Conservation (phyloP, 2,329 filamentous ascomycete genomes). For the Apiospora marii region DNA sequence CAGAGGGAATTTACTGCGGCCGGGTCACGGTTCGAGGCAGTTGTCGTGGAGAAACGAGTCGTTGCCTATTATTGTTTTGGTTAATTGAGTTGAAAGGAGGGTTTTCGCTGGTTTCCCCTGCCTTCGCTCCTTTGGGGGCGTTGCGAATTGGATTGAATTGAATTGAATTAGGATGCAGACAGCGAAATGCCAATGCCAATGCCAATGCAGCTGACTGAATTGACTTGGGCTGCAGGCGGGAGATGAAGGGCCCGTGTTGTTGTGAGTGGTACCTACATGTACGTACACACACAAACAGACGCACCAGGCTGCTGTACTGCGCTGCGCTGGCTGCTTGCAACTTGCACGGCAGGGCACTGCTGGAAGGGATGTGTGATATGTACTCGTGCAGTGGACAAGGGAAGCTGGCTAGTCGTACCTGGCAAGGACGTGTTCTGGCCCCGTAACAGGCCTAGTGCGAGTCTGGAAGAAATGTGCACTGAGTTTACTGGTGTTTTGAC, state of each 20-base stretch:
- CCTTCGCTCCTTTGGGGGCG: not conserved
- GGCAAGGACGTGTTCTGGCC: conserved; percentile 9
- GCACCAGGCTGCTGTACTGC: not conserved
- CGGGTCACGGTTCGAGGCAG: not conserved
- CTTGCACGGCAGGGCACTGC: not conserved
- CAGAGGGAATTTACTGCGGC: not conserved
- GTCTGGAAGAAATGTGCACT: conserved; percentile 15
- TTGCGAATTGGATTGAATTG: not conserved
- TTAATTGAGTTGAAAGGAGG: not conserved
- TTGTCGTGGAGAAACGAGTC: not conserved
- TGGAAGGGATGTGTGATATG: not conserved
- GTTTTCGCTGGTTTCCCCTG: not conserved
- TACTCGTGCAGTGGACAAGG: conserved; percentile 5
- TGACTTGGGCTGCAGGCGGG: not conserved
- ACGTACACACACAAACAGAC: not conserved
- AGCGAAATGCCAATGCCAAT: not conserved
- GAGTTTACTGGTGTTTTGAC: conserved; percentile 14
- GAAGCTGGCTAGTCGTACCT: conserved; percentile 19
- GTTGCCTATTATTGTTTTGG: conserved; percentile 14
- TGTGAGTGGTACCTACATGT: not conserved
- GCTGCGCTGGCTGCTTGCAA: not conserved
- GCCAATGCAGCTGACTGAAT: not conserved
- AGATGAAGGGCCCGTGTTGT: conserved; percentile 22
- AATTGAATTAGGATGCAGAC: conserved; percentile 9
- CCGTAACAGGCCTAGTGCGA: conserved; percentile 2